phyloP scores from a whole-genome alignment of 2,329 filamentous ascomycete genomes.

The Pseudophaeomoniella oleicola region DNA sequence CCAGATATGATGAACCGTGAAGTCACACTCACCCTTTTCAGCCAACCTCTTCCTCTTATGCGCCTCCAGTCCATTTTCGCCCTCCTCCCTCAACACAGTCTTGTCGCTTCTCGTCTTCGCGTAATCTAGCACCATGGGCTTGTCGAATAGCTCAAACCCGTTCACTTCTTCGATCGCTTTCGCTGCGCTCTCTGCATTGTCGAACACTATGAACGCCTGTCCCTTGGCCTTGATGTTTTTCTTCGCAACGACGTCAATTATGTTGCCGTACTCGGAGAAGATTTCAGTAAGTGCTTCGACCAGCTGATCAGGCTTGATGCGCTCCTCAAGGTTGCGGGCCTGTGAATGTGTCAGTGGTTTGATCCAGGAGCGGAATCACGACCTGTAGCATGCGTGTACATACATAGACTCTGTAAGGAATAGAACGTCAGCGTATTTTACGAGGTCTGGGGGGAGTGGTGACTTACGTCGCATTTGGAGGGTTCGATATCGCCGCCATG shows the following conservation, averaged over 20 bases:
- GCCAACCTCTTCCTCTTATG: constrained; percentile 75
- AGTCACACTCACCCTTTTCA: constrained; percentile 59
- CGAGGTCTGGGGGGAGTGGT: not conserved
- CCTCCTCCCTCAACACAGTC: constrained; percentile 61
- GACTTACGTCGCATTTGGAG: constrained; percentile 3
- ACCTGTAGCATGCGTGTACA: not conserved
- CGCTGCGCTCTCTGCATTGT: constrained; percentile 60
- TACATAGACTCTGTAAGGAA: constrained; percentile 8
- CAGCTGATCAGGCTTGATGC: constrained; percentile 66
- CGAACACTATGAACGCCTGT: constrained; percentile 90
- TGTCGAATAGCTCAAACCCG: constrained; percentile 84
- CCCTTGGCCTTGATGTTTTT: constrained; percentile 84
- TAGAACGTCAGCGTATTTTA: not conserved
- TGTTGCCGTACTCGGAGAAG: constrained; percentile 77
- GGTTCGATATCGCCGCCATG: not conserved
- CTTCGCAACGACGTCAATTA: constrained; percentile 77
- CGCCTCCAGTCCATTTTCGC: constrained; percentile 64
- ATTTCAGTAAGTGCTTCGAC: constrained; percentile 59
- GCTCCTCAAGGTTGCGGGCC: constrained; percentile 79
- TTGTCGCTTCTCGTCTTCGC: constrained; percentile 79
- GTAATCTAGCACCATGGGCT: constrained; percentile 72
- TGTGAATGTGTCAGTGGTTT: no score
- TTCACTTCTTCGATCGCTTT: constrained; percentile 78
- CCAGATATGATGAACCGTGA: no score
- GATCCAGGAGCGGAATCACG: not conserved